These are phyloP conservation scores for Hortiboletus campestris DNA, from an alignment of 768 basidiomycete species.

Conservation along the genomic window DNA sequence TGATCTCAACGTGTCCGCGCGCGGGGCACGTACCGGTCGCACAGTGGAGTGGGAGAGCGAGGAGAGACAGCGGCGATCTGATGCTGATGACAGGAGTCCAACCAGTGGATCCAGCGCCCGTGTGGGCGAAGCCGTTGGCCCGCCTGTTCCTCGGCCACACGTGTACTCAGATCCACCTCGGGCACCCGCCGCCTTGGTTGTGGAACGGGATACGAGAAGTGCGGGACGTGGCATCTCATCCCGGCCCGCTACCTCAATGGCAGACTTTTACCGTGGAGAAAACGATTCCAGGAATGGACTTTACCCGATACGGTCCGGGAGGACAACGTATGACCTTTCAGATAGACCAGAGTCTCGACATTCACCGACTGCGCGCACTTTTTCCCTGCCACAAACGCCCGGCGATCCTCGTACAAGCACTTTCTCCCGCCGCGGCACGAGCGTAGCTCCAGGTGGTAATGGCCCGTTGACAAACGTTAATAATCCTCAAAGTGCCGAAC, in stretches of 20 bases:
- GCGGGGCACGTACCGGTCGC: conserved; percentile 15
- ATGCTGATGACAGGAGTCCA: conserved; percentile 22
- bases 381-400: conserved; percentile 17
- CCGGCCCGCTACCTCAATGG: conserved; percentile 59
- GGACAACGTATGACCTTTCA: conserved; percentile 25
- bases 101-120: conserved; percentile 24
- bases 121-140: conserved; percentile 15
- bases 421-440: conserved; percentile 11
- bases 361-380: conserved; percentile 10
- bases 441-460: conserved; percentile 18
- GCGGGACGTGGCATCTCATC: conserved; percentile 15
- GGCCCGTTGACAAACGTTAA: conserved; percentile 11
- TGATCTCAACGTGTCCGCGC: conserved; percentile 17
- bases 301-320: conserved; percentile 21
- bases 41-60: conserved; percentile 27
- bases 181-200: conserved; percentile 9
- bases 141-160: conserved; percentile 20
- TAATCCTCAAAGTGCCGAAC: conserved; percentile 45
- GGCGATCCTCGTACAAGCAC: conserved; percentile 14
- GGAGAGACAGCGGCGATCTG: conserved; percentile 18
- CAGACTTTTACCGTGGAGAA: conserved; percentile 39
- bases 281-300: conserved; percentile 9
- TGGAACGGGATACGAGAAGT: conserved; percentile 24
- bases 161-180: conserved; percentile 28
- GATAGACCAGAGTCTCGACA: conserved; percentile 21